Evolutionary conservation across 208 protist species (phyloP).

Genomic region (Sergeia podlipaevii): DNA sequence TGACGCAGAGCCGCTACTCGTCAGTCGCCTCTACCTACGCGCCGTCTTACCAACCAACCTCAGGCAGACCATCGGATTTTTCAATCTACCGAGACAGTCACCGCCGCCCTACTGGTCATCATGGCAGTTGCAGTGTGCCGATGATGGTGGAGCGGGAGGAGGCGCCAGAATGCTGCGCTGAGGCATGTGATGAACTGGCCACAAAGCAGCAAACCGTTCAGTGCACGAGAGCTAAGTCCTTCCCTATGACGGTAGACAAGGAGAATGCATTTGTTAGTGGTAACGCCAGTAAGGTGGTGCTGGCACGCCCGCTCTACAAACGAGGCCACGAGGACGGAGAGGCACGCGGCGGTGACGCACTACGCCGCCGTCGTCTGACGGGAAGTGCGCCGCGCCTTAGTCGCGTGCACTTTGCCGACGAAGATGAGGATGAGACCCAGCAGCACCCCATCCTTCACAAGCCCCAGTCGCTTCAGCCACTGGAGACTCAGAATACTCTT

Average conservation of each 20-base stretch:
- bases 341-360: no score
- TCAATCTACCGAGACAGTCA: slow-evolving; percentile 70
- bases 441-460: no score
- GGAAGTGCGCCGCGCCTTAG: slow-evolving; percentile 8
- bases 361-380: background rate
- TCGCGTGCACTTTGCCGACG: slow-evolving; percentile 25
- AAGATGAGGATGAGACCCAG: slow-evolving; percentile 8
- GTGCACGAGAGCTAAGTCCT: no score
- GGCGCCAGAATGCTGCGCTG: background rate
- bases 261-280: no score
- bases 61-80: slow-evolving; percentile 59
- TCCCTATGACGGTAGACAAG: no score
- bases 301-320: background rate
- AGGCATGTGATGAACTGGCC: background rate
- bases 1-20: slow-evolving; percentile 3
- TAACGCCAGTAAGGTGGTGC: no score
- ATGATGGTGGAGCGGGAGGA: background rate
- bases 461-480: no score
- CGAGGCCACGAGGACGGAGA: background rate
- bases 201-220: no score
- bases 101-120: background rate
- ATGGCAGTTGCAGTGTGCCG: background rate
- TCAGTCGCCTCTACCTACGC: slow-evolving; percentile 9
- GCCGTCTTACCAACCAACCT: slow-evolving; percentile 20
- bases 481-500: no score